phyloP scores from a whole-genome alignment of 305 asterid species.

The Solanum aculeatissimum region DNA sequence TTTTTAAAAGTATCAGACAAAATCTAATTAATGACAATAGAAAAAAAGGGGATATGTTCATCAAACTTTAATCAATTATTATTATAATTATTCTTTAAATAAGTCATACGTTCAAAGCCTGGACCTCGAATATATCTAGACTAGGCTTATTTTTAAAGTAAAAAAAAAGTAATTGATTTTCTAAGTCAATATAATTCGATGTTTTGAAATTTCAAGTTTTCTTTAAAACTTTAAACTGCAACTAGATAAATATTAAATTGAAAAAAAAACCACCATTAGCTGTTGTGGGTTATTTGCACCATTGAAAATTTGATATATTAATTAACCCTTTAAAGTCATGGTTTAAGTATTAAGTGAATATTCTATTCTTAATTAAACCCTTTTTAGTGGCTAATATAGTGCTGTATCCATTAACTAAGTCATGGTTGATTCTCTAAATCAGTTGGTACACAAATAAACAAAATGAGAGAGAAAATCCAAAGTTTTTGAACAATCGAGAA shows the following conservation, averaged over 20 bases:
- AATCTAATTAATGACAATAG: neutral
- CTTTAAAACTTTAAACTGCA: neutral
- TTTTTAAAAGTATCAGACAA: neutral
- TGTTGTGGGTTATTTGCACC: neutral
- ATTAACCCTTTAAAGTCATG: neutral
- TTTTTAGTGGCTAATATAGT: neutral
- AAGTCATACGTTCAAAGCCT: neutral
- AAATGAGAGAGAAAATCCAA: neutral
- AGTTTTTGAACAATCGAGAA: neutral
- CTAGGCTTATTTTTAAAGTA: neutral
- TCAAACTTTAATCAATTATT: neutral
- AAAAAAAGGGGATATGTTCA: neutral
- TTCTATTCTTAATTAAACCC: neutral
- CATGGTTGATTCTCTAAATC: neutral
- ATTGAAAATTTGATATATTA: neutral
- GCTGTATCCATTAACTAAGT: neutral
- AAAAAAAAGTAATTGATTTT: neutral
- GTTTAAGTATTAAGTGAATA: neutral
- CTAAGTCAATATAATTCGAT: neutral
- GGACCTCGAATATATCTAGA: neutral
- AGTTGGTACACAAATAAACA: neutral
- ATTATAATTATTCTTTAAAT: too few relatives aligned
- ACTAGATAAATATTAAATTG: neutral
- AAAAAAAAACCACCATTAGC: neutral
- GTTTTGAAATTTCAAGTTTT: neutral